Conservation (phyloP, 148 eudicot species). For the Arbutus unedo region DNA sequence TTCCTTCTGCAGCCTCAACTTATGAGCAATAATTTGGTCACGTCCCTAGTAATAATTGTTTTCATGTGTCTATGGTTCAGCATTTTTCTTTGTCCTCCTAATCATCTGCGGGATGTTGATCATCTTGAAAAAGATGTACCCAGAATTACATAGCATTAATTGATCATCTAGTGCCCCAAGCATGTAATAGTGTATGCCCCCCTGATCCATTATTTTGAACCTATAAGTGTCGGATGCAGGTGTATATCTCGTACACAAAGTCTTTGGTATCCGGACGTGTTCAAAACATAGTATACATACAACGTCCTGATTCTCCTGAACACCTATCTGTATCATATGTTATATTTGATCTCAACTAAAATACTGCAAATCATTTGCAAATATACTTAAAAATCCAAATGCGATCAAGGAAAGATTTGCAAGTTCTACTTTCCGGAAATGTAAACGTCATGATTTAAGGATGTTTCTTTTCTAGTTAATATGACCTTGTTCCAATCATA, state of each 20-base stretch:
- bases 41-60: background rate
- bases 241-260: no score
- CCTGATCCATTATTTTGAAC: background rate
- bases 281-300: background rate
- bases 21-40: background rate
- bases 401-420: background rate
- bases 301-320: background rate
- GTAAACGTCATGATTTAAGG: background rate
- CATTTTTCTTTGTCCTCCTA: background rate
- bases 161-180: background rate
- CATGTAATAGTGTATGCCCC: background rate
- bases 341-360: background rate
- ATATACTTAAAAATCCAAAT: background rate
- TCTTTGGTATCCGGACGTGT: background rate
- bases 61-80: background rate
- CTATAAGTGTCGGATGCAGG: background rate
- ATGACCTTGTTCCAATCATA: background rate
- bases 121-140: background rate
- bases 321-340: background rate
- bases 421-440: background rate
- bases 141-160: background rate
- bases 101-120: background rate
- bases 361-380: background rate
- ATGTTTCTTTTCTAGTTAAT: background rate
- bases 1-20: background rate